A percentile compares a stretch with the other conserved stretches of the same genome.
Conservation (phyloP, 495 filamentous ascomycete genomes). For the Talaromyces liani region DNA sequence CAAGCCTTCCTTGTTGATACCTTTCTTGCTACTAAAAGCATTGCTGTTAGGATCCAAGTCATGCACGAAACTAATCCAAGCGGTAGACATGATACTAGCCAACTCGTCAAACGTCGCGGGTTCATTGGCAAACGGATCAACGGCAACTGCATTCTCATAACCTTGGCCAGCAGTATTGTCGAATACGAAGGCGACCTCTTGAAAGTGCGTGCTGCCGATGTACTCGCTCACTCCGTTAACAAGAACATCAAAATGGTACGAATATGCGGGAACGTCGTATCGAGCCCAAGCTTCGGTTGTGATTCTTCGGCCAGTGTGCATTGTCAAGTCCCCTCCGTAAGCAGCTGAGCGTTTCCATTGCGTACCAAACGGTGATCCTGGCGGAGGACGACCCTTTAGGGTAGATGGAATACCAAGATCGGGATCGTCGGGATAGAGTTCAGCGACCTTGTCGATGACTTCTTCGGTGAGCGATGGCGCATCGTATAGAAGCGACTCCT, state of each 20-base stretch:
- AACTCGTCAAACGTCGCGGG: slow-evolving; percentile 20
- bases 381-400: slow-evolving; percentile 12
- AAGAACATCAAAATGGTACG: slow-evolving; percentile 39
- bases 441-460: slow-evolving; percentile 11
- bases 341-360: slow-evolving; percentile 47
- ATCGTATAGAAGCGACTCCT: slow-evolving; percentile 10
- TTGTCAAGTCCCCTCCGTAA: slow-evolving; percentile 45
- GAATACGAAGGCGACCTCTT: slow-evolving; percentile 44
- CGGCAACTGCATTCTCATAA: slow-evolving; percentile 15
- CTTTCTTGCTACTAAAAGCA: slow-evolving; percentile 4
- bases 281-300: slow-evolving; percentile 30
- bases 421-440: slow-evolving; percentile 34
- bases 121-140: slow-evolving; percentile 28
- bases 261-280: slow-evolving; percentile 25
- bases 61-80: slow-evolving; percentile 38
- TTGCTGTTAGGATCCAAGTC: slow-evolving; percentile 28
- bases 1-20: slow-evolving; percentile 5
- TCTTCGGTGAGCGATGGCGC: not conserved
- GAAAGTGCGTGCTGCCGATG: slow-evolving; percentile 35
- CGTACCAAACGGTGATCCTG: slow-evolving; percentile 24
- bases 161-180: slow-evolving; percentile 32
- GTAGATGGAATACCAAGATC: slow-evolving; percentile 31
- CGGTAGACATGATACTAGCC: slow-evolving; percentile 31
- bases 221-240: slow-evolving; percentile 17
- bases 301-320: slow-evolving; percentile 44